These are phyloP conservation scores for Xenosphaeropsis pyriputrescens DNA, from an alignment of 2,329 filamentous ascomycete genomes.

Conservation along the genomic window DNA sequence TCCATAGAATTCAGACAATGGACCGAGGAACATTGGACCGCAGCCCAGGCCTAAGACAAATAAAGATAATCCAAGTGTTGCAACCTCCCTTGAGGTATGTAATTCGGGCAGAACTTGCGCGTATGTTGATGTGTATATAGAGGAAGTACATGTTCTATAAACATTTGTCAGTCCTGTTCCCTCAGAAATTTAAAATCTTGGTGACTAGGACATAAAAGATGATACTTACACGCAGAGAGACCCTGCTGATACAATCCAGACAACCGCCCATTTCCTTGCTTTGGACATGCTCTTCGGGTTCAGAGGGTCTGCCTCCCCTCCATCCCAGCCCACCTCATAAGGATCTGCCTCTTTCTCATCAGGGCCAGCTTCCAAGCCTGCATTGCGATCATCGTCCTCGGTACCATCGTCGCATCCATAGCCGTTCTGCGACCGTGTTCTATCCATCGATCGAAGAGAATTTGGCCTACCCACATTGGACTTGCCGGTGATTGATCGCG, in stretches of 20 bases:
- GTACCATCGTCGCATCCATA: slow-evolving; percentile 16
- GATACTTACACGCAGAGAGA: slow-evolving; percentile 72
- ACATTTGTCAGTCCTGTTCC: not conserved
- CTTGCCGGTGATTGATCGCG: too few species aligned
- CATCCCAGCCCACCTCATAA: slow-evolving; percentile 65
- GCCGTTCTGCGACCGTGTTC: slow-evolving; percentile 16
- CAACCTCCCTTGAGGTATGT: slow-evolving; percentile 52
- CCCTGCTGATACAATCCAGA: slow-evolving; percentile 56
- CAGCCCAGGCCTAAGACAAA: slow-evolving; percentile 65
- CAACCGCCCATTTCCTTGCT: slow-evolving; percentile 65
- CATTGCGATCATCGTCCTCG: slow-evolving; percentile 3
- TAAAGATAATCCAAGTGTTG: slow-evolving; percentile 65
- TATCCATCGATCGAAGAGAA: slow-evolving; percentile 5
- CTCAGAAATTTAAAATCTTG: slow-evolving; percentile 2
- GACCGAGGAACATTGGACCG: slow-evolving; percentile 39
- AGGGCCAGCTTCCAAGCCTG: slow-evolving; percentile 9
- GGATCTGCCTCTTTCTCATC: slow-evolving; percentile 21
- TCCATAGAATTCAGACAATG: slow-evolving; percentile 58
- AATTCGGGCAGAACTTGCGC: slow-evolving; percentile 64
- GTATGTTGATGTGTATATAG: slow-evolving; percentile 82
- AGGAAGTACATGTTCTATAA: slow-evolving; percentile 63
- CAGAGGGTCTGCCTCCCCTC: slow-evolving; percentile 53
- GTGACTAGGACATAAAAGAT: slow-evolving; percentile 2
- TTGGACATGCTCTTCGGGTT: slow-evolving; percentile 57
- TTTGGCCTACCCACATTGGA: not conserved